Base-by-base conservation (phyloP, 2,329 filamentous ascomycete species). In the Knufia fluminis region DNA sequence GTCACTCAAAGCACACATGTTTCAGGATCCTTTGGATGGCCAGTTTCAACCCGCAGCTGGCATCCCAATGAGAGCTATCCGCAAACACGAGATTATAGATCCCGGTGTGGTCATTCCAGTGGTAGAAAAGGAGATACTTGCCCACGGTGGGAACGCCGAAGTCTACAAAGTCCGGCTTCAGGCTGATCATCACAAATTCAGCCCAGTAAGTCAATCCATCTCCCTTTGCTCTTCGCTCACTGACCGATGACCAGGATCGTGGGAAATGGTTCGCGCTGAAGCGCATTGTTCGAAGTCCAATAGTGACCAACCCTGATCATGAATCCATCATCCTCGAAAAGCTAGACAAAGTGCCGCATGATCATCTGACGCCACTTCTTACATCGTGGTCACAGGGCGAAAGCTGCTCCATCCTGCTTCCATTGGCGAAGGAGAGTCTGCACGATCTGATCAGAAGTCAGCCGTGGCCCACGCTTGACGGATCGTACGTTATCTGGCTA, bases 31-130 rank as follows among this genome's bases (percentile, higher is more conserved):
- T 19, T 19, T 48, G 51, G 42, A 17, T 14, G 46, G 50, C 7
- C 28, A 31, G 28, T 7, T 14, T 7, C 28, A 31, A 31, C 7
- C 28, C 7, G 14, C 28, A 31, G 28, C 28, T 7, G 28, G 28
- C 7, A 31, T 31, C 14, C 28, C 28, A 7, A 7, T 14, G 28
- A 7, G 28, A 31, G 28, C 28, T 31, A 7, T 31, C 28, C 28
- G 28, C 28, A 48, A 60, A 54, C 12, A 59, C 48, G 9, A 53
- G 50, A 16, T 50, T 50, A 33, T 57, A 49, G 28, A 52, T 45
- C 45, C 57, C 58, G 52, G 10, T 42, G 31, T 19, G 4, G 24
- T 46, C 8, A 12, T 19, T 53, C 44, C 14, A 19, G 14, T 38
- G 12, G 16, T n/a, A 19, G 35, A 38, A 8, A 6, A 38, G 8